phyloP scores from a whole-genome alignment of 352 stramenopile species.

The Phytophthora chlamydospora region DNA sequence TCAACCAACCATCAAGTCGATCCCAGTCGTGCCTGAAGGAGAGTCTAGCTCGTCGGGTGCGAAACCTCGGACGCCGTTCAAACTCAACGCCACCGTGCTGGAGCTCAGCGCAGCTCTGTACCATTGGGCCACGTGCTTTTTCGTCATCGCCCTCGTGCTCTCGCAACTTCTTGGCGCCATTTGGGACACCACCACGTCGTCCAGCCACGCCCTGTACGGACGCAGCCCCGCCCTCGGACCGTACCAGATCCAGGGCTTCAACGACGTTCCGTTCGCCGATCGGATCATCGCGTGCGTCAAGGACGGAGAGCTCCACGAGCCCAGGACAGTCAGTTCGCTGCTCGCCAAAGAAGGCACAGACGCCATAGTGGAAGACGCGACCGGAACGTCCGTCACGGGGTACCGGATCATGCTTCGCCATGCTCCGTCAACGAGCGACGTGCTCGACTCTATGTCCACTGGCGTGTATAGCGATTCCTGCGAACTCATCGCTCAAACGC shows the following conservation, averaged over 20 bases:
- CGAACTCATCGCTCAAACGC: slow-evolving; percentile 9
- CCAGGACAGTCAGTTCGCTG: slow-evolving; percentile 33
- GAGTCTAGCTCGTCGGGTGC: no score
- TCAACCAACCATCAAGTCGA: no score
- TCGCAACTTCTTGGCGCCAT: slow-evolving; percentile 30
- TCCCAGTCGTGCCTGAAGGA: no score
- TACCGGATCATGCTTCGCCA: slow-evolving; percentile 7
- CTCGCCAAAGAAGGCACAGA: slow-evolving; percentile 1
- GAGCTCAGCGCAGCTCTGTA: no score
- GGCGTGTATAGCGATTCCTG: neutral
- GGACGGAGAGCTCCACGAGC: slow-evolving; percentile 25
- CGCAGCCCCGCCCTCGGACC: slow-evolving; percentile 1
- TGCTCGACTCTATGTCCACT: slow-evolving; percentile 1
- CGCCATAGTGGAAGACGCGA: slow-evolving; percentile 3
- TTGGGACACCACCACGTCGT: slow-evolving; percentile 11
- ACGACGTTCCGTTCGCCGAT: slow-evolving; percentile 51
- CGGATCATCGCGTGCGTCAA: slow-evolving; percentile 37
- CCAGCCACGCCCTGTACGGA: slow-evolving; percentile 5
- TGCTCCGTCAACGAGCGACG: slow-evolving; percentile 32
- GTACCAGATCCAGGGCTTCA: slow-evolving; percentile 29
- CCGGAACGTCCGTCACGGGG: neutral
- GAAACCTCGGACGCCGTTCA: no score
- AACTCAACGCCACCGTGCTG: no score
- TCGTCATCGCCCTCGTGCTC: no score
- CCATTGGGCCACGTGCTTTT: no score